These are phyloP conservation scores for Diutina ranongensis DNA, from an alignment of 1,139 yeast genomes.

Conservation along the genomic window DNA sequence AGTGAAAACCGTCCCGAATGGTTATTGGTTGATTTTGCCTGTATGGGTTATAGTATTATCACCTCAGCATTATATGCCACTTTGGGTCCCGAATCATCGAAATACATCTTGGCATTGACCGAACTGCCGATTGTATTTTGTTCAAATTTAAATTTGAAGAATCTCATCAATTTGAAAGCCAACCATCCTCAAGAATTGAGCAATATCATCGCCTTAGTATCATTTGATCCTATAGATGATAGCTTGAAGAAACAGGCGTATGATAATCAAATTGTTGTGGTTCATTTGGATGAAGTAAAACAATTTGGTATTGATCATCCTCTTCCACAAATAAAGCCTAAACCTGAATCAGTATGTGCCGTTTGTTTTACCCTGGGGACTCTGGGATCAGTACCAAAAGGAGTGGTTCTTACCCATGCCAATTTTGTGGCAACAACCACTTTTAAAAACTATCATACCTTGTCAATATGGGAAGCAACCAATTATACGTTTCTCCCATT, in stretches of 20 bases:
- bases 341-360: constrained; percentile 24
- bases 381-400: constrained; percentile 60
- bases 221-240: constrained; percentile 17
- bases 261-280: constrained; percentile 3
- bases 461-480: constrained; percentile 9
- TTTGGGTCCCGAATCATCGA: constrained; percentile 47
- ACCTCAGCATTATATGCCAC: constrained; percentile 56
- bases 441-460: constrained; percentile 13
- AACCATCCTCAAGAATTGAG: constrained; percentile 17
- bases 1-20: constrained; percentile 50
- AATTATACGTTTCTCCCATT: constrained; percentile 37
- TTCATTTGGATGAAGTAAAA: not conserved
- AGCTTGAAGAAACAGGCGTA: constrained; percentile 6
- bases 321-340: not conserved
- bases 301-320: not conserved
- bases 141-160: constrained; percentile 34
- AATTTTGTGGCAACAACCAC: constrained; percentile 40
- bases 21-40: constrained; percentile 48
- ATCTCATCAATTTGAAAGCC: constrained; percentile 26
- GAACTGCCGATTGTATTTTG: constrained; percentile 43
- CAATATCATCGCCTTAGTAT: constrained; percentile 27
- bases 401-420: constrained; percentile 51
- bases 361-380: constrained; percentile 75
- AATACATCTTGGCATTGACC: constrained; percentile 44
- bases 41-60: constrained; percentile 36